Evolutionary conservation across 352 stramenopile species (phyloP).

Genomic region (Globisporangium recalcitrans): DNA sequence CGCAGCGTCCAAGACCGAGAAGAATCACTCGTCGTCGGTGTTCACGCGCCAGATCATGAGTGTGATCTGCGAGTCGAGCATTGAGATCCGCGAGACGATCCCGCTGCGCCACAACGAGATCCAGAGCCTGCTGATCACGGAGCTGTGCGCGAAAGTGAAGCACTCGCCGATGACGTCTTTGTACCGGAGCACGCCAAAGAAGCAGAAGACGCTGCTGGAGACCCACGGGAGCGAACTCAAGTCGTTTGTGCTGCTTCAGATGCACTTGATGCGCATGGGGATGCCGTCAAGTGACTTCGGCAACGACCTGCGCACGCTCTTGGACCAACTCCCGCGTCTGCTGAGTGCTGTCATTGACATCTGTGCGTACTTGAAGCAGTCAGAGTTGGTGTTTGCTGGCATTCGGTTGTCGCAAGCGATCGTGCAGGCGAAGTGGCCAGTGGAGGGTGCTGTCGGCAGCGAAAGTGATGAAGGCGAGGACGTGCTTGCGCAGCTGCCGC

Average conservation of each 20-base stretch:
- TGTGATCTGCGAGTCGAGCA: constrained; percentile 57
- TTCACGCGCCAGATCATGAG: constrained; percentile 34
- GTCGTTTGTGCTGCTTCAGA: constrained; percentile 90
- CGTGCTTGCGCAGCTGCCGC: constrained; percentile 43
- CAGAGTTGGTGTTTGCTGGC: constrained; percentile 42
- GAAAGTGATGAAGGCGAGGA: neutral
- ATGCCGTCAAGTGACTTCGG: constrained; percentile 98
- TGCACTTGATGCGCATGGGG: constrained; percentile 88
- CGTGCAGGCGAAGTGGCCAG: constrained; percentile 48
- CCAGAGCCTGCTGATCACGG: constrained; percentile 53
- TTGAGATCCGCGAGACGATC: constrained; percentile 93
- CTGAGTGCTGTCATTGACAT: constrained; percentile 92
- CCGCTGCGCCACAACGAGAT: constrained; percentile 98
- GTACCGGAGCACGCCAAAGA: constrained; percentile 39
- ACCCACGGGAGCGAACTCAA: constrained; percentile 83
- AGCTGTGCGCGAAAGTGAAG: constrained; percentile 52
- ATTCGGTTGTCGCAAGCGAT: constrained; percentile 55
- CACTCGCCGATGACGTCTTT: constrained; percentile 58
- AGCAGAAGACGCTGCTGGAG: constrained; percentile 54
- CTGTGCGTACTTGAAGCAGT: constrained; percentile 51
- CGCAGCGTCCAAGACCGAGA: constrained; percentile 10
- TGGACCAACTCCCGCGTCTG: constrained; percentile 95
- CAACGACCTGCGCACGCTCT: constrained; percentile 94
- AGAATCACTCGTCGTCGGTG: constrained; percentile 14
- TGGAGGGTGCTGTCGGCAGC: constrained; percentile 6